These are phyloP conservation scores for Xylaria palmicola DNA, from an alignment of 495 filamentous ascomycete genomes.

Conservation along the genomic window DNA sequence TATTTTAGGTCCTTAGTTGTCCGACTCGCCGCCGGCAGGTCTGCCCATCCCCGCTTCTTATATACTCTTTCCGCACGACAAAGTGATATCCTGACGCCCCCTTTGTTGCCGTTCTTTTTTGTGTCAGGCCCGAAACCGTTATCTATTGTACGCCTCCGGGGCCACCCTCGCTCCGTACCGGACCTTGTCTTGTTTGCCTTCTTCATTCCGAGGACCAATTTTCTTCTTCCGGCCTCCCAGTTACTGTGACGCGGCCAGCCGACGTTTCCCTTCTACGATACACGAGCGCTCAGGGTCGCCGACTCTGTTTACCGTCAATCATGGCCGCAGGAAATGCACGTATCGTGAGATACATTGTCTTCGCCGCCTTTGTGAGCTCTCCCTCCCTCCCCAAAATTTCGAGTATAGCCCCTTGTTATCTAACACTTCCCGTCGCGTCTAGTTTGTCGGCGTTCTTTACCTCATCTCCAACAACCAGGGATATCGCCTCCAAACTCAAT, in stretches of 20 bases:
- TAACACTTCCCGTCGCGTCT: slow-evolving; percentile 3
- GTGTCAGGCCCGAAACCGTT: slow-evolving; percentile 15
- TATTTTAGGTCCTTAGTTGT: neutral
- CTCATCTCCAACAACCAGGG: slow-evolving; percentile 64
- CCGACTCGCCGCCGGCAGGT: neutral
- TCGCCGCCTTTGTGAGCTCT: slow-evolving; percentile 76
- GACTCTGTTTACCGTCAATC: slow-evolving; percentile 16
- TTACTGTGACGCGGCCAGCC: neutral
- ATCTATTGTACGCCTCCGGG: too few species aligned
- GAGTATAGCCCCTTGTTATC: neutral
- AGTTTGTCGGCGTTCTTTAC: slow-evolving; percentile 75
- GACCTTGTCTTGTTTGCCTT: neutral
- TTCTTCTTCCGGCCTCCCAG: neutral
- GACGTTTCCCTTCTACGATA: slow-evolving; percentile 4
- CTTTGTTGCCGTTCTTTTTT: slow-evolving; percentile 12
- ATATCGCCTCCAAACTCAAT: slow-evolving; percentile 23
- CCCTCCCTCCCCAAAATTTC: neutral
- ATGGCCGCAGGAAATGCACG: slow-evolving; percentile 69
- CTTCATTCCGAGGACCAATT: neutral
- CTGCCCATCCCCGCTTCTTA: neutral
- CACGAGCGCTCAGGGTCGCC: neutral
- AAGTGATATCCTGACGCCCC: slow-evolving; percentile 9
- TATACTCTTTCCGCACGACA: neutral
- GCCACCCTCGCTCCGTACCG: neutral
- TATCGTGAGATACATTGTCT: slow-evolving; percentile 84